A percentile compares a stretch with the other conserved stretches of the same genome.
Evolutionary conservation across 2,329 filamentous ascomycete genomes (phyloP).

Genomic region (Cytospora schulzeri): DNA sequence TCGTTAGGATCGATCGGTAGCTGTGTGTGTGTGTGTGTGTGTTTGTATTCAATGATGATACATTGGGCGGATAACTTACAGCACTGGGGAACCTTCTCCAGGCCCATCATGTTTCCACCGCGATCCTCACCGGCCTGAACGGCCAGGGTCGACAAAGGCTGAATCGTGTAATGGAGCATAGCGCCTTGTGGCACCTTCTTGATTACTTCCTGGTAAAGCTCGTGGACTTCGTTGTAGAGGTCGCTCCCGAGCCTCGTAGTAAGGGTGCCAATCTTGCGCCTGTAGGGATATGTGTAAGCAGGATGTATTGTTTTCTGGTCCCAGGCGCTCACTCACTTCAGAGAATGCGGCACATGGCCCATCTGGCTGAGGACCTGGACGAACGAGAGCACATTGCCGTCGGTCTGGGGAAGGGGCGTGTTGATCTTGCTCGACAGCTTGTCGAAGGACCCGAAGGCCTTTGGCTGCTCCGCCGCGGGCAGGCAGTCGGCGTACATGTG

Average conservation of each 20-base stretch:
- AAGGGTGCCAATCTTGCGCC: constrained; percentile 13
- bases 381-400: not conserved
- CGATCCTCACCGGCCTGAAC: constrained; percentile 1
- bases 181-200: constrained; percentile 6
- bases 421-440: constrained; percentile 17
- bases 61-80: not conserved
- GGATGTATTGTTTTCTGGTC: too few species aligned
- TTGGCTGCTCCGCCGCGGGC: not conserved
- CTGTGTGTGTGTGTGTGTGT: too few species aligned
- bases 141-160: constrained; percentile 6
- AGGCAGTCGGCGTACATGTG: constrained; percentile 28
- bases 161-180: constrained; percentile 11
- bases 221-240: constrained; percentile 7
- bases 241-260: not conserved
- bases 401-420: not conserved
- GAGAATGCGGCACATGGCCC: constrained; percentile 6
- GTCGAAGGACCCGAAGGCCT: constrained; percentile 28
- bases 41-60: too few species aligned
- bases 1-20: not conserved
- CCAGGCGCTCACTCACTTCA: not conserved
- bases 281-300: not conserved
- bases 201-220: not conserved
- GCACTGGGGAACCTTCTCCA: constrained; percentile 12
- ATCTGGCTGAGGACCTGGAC: too few species aligned
- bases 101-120: constrained; percentile 2